Evolutionary conservation across 108 stramenopile genomes (phyloP), one percentile per base, ranked within the genome.

Genomic region (Aureococcus anophagefferens): DNA sequence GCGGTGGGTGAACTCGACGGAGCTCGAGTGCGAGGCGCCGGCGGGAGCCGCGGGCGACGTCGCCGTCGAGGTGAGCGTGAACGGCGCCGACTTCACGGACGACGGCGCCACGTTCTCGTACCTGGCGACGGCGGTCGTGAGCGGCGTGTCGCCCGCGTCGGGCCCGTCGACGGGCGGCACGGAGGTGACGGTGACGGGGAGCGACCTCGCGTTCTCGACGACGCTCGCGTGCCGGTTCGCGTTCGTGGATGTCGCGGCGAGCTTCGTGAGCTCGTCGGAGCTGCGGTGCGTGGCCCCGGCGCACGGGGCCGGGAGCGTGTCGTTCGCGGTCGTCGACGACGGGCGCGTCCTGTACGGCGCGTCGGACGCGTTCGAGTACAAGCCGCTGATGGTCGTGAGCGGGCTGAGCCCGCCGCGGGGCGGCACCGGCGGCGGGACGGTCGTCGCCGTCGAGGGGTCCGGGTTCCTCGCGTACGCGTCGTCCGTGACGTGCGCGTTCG

Each of bases 351-450:
- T 69, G 18, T 44, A 64, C 35, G 51, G 13, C 35, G 4, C 70
- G 16, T 5, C 63, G 0, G 32, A 21, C 33, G 59, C 33, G 5
- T 71, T 71, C 33, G 62, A 46, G 33, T 71, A 35, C 63, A 36
- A 1, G 63, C 33, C 62, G n/a, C 35, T 62, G 25, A 28, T 37
- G 35, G 35, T 35, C 33, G 71, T 77, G 31, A 25, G 16, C 18
- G 71, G 14, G 7, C 69, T 74, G n/a, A 35, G 13, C 30, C 78
- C 78, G 34, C 35, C 74, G n/a, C 71, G 37, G 40, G 78, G 76
- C 34, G 40, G 67, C 36, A 37, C 31, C 34, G 73, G 15, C 9
- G 78, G 78, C 31, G 78, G 76, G 36, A 77, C 76, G 28, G 35
- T 68, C 31, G 73, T 79, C 46, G 37, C 66, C 5, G 65, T 79